phyloP scores from a whole-genome alignment of 2,329 filamentous ascomycete genomes.

The Arthrinium phaeospermum region DNA sequence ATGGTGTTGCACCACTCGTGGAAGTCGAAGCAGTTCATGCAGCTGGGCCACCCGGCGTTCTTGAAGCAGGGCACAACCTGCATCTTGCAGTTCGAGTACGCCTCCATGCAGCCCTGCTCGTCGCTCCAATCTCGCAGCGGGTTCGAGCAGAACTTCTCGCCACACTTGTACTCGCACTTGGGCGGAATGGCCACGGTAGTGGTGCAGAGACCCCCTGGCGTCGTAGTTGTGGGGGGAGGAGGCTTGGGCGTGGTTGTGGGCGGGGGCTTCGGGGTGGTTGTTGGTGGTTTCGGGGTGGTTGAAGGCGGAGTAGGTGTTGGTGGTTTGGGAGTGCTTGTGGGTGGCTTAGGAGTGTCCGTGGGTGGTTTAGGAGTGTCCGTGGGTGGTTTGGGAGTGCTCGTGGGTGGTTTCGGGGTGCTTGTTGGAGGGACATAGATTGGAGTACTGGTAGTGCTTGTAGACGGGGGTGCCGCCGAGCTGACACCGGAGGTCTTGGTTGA shows the following conservation, averaged over 20 bases:
- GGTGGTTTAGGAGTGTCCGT: background rate
- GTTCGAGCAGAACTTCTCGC: slow-evolving; percentile 6
- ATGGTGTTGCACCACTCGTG: slow-evolving; percentile 14
- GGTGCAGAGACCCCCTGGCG: background rate
- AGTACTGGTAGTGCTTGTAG: background rate
- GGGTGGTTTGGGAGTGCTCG: background rate
- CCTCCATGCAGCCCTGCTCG: background rate
- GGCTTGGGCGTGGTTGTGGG: background rate
- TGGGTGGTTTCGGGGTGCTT: background rate
- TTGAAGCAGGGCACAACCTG: background rate
- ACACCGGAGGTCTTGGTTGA: background rate
- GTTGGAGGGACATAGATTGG: background rate
- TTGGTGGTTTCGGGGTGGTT: background rate
- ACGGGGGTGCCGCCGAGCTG: background rate
- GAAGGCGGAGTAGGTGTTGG: background rate
- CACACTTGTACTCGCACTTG: slow-evolving; percentile 15
- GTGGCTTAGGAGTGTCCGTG: background rate
- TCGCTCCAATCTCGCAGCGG: background rate
- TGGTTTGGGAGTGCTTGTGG: background rate
- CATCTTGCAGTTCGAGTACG: background rate
- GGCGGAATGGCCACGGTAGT: background rate
- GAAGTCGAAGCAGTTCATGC: slow-evolving; percentile 14
- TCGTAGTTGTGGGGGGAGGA: background rate
- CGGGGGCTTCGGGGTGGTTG: background rate
- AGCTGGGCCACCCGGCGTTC: slow-evolving; percentile 1